Base-by-base conservation (phyloP, 371 early-diverging fungal species). In the Rhizomucor pusillus region DNA sequence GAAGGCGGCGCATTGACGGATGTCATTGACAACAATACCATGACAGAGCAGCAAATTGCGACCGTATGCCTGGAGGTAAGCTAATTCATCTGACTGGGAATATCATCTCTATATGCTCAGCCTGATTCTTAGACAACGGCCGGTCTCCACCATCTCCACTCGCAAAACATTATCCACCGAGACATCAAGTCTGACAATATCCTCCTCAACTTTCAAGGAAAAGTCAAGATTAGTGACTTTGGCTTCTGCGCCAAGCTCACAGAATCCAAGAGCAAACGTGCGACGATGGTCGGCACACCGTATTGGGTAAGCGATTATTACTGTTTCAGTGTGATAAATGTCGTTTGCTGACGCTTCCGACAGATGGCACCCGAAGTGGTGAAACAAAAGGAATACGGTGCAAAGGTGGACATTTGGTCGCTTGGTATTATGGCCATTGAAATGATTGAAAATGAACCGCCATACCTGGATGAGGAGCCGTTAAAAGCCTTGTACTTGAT, bases 181-280 rank as follows among this genome's bases (percentile, higher is more conserved):
- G 99, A 99, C 72, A 93, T 99, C 69, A 97, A 98, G 67, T 90
- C 91, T 5, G 97, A 97, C 56, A 99, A 98, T 66, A 87, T 98
- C 11, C 71, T 98, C 41, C 65, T 98, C 54, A 87, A 87, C 65
- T 72, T 80, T 23, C 79, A 87, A 33, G 97, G 98, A 14, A 87
- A 91, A 59, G 93, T 98, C 56, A 98, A 97, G 71, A 88, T 99
- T 54, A 93, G 90, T 75, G 64, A 91, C 57, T 95, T 97, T 77
- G 95, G 97, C 1, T 93, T 92, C 59, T 93, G 93, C 61, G 93
- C 92, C 19, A 88, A 91, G 71, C 76, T 93, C 45, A 86, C 91
- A 12, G 87, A 86, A 43, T 85, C 87, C 62, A 80, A 84, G 51
- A 84, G 77, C 59, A 91, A 92, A 66, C 88, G 95, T 19, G 90